Conservation (phyloP, 345 rosid species). For the Eucalyptus sp. region DNA sequence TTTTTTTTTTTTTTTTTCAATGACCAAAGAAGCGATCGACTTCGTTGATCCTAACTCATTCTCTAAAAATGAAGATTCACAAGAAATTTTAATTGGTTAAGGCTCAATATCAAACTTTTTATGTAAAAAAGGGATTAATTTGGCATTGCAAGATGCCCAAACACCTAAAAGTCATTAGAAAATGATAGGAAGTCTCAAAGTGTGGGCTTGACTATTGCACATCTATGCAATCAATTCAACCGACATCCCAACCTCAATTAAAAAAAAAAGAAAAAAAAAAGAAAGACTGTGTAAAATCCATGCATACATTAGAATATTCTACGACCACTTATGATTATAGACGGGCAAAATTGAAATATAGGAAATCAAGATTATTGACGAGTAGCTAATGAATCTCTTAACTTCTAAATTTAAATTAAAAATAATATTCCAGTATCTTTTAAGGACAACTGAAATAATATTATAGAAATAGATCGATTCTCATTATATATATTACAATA, state of each 20-base stretch:
- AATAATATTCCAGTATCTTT: not conserved
- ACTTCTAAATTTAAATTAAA: not conserved
- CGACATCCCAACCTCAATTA: too few relatives aligned
- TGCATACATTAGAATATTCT: not conserved
- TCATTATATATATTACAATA: not conserved
- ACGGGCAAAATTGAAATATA: not conserved
- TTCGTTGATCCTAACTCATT: not conserved
- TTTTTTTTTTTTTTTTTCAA: too few relatives aligned
- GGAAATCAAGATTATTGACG: not conserved
- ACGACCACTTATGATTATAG: not conserved
- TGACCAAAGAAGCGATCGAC: not conserved
- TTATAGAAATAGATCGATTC: not conserved
- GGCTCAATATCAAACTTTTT: not conserved
- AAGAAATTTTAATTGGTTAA: not conserved
- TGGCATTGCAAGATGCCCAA: not conserved
- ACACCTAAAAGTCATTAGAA: not conserved
- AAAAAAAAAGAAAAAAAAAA: not conserved
- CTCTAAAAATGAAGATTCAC: not conserved
- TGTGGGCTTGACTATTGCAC: not conserved
- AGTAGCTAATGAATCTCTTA: not conserved
- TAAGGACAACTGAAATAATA: not conserved
- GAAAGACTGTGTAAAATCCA: not conserved
- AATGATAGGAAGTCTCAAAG: not conserved
- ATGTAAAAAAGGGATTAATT: not conserved
- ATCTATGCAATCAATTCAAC: too few relatives aligned